Evolutionary conservation across 139 green algal species (phyloP).

Genomic region (Trebouxia sp.): DNA sequence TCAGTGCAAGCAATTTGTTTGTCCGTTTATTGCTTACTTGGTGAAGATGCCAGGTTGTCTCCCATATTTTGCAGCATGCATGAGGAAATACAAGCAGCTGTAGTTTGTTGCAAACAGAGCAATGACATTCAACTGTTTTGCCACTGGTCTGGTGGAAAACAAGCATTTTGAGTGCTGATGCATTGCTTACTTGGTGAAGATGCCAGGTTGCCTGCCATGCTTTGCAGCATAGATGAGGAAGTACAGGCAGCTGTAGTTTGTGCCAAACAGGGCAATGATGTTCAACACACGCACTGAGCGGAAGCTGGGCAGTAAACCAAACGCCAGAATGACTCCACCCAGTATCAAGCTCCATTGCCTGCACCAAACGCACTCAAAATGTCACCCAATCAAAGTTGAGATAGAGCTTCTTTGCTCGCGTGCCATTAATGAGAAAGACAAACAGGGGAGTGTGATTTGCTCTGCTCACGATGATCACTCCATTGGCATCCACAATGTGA

Average conservation of each 20-base stretch:
- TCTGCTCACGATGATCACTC: no score
- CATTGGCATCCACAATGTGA: no score
- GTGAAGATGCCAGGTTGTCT: neutral
- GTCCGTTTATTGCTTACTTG: neutral
- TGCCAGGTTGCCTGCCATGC: neutral
- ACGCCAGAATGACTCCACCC: neutral
- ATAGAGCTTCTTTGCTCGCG: neutral
- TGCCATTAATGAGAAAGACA: neutral
- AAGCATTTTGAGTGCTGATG: neutral
- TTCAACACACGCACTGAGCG: conserved; percentile 10
- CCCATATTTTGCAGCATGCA: conserved; percentile 11
- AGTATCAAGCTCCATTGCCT: conserved; percentile 17
- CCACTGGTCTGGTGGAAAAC: neutral
- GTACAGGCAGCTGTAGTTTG: conserved; percentile 34
- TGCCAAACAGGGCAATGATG: conserved; percentile 20
- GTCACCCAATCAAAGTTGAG: no score
- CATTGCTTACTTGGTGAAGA: conserved; percentile 8
- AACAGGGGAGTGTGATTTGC: no score
- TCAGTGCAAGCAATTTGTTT: neutral
- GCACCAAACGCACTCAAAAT: neutral
- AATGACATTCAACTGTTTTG: neutral
- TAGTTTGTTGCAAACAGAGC: neutral
- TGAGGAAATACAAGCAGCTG: conserved; percentile 34
- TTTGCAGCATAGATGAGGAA: conserved; percentile 29
- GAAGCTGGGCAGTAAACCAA: conserved; percentile 8